Evolutionary conservation across 1,284 basidiomycete genomes (phyloP), one percentile per base, ranked within the genome.

Genomic region (Irpex lacteus): DNA sequence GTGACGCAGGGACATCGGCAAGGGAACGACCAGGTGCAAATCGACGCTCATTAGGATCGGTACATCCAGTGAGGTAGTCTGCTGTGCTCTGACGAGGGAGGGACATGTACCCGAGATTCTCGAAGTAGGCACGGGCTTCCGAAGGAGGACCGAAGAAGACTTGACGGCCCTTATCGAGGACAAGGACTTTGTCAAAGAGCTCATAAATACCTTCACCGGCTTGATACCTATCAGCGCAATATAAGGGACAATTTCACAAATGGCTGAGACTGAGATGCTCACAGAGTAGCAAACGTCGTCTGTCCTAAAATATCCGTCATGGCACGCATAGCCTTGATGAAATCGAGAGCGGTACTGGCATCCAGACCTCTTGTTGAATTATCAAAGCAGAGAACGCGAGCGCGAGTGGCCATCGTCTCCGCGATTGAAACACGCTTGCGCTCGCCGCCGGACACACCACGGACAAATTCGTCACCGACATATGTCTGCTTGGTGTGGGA

Each of bases 381-480:
- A 75, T 94, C 92, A 88, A 91, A 94, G 66, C 84, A 87, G 65
- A 91, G 85, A 15, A 95, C 86, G 53, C 86, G 85, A 26, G 90
- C 90, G 54, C 89, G 85, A 5, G 89, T 90, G 0, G 89, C 85
- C 84, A 96, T 88, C 83, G 90, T 91, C 78, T 96, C 94, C 5
- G 90, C 88, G 70, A 96, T 94, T 59, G 90, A 92, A 15, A 96
- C 92, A 69, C 94, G 92, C 76, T 94, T 94, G 40, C 89, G 82
- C 73, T 94, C 92, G 40, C 95, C 95, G 58, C 94, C 95, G 0
- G 90, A 91, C 3, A 96, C 89, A 65, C 94, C 95, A 13, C 94
- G 88, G 1, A 95, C 88, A 67, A 90, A 91, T 65, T 90, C 90
- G 72, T 95, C 88, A 2, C 95, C 95, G 52, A 96, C 92, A 2